Evolutionary conservation across 2,329 filamentous ascomycete species (phyloP).

Genomic region (Alternaria atra): DNA sequence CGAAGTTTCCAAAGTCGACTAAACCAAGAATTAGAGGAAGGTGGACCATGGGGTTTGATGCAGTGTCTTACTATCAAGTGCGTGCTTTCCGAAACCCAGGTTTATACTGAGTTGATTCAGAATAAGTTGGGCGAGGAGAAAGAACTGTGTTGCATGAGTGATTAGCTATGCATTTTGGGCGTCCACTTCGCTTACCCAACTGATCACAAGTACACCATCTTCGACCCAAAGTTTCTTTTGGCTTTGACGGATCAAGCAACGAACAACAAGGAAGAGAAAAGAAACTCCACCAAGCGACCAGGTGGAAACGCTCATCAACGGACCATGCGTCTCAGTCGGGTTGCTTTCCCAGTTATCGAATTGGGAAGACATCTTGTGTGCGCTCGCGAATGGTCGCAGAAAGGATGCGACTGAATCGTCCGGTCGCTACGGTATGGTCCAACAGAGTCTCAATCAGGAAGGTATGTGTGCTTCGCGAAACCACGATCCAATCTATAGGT

Average conservation of each 20-base stretch:
- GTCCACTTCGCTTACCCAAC: constrained; percentile 4
- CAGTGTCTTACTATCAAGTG: constrained; percentile 7
- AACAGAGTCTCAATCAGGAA: background rate
- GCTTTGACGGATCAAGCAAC: background rate
- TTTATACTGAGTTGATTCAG: constrained; percentile 8
- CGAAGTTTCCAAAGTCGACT: constrained; percentile 9
- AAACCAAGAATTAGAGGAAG: background rate
- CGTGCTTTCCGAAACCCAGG: constrained; percentile 11
- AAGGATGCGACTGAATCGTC: background rate
- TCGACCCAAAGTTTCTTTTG: constrained; percentile 13
- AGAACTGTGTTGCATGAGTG: background rate
- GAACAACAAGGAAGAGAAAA: constrained; percentile 3
- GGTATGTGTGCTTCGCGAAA: background rate
- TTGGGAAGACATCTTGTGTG: constrained; percentile 6
- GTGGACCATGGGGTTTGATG: background rate
- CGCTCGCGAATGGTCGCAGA: background rate
- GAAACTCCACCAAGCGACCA: constrained; percentile 7
- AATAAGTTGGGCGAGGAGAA: background rate
- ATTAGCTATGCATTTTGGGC: background rate
- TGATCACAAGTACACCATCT: constrained; percentile 3
- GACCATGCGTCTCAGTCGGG: constrained; percentile 7
- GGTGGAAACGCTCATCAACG: constrained; percentile 1
- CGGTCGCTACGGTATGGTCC: background rate
- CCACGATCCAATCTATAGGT: background rate
- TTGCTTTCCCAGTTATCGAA: constrained; percentile 9